A percentile compares a stretch with the other conserved stretches of the same genome.
Conservation (phyloP, 768 basidiomycete species). For the Hypsizygus marmoreus region DNA sequence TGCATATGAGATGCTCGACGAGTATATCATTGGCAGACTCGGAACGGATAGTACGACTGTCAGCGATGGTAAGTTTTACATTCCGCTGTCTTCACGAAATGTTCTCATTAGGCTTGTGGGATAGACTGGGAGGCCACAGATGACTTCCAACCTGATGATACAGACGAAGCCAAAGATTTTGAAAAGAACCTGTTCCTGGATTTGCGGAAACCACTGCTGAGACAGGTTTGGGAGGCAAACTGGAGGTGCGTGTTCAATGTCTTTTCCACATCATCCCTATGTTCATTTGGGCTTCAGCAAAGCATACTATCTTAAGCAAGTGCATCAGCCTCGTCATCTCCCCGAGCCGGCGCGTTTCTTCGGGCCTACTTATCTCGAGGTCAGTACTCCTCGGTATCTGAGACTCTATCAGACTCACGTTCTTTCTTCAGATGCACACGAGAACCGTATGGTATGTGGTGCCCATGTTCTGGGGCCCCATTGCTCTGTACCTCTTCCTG, state of each 20-base stretch:
- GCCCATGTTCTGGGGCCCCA: conserved; percentile 90
- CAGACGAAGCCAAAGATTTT: conserved; percentile 78
- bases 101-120: not conserved
- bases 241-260: conserved; percentile 58
- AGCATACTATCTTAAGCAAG: conserved; percentile 93
- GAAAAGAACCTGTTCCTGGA: conserved; percentile 92
- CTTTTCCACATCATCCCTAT: conserved; percentile 3
- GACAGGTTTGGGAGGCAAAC: conserved; percentile 86
- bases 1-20: conserved; percentile 90
- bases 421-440: conserved; percentile 61
- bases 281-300: conserved; percentile 54
- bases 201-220: conserved; percentile 77
- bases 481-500: conserved; percentile 74
- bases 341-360: conserved; percentile 85
- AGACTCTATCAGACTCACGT: conserved; percentile 1
- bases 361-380: conserved; percentile 80
- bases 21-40: conserved; percentile 83
- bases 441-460: conserved; percentile 93
- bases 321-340: conserved; percentile 94
- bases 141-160: conserved; percentile 90
- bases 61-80: conserved; percentile 63
- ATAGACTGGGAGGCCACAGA: conserved; percentile 91
- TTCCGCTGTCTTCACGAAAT: not conserved
- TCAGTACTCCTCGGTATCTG: conserved; percentile 26
- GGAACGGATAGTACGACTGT: conserved; percentile 76